These are phyloP conservation scores for Pseudozyma thailandica DNA, from an alignment of 1,284 basidiomycete species.

Conservation along the genomic window DNA sequence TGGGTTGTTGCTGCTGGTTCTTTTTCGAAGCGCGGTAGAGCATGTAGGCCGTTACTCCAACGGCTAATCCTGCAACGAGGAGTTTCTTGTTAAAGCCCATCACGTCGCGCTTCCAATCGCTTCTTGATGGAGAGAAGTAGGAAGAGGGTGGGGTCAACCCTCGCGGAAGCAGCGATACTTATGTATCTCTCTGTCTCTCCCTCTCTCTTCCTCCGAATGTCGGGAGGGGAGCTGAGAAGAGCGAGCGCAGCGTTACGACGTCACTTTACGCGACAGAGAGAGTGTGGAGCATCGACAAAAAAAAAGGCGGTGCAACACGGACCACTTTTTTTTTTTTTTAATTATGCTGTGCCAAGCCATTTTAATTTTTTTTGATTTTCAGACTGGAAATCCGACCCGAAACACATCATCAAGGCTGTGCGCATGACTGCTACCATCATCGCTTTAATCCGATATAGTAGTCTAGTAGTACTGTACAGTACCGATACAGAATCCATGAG, in stretches of 20 bases:
- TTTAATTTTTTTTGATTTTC: background rate
- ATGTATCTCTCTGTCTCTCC: background rate
- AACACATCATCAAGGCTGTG: no score
- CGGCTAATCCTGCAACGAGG: constrained; percentile 55
- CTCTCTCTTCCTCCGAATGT: no score
- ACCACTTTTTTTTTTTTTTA: constrained; percentile 7
- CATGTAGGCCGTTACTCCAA: constrained; percentile 54
- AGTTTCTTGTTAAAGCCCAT: constrained; percentile 63
- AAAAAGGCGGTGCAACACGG: constrained; percentile 27
- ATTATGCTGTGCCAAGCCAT: background rate
- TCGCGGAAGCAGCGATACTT: no score
- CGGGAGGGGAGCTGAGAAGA: no score
- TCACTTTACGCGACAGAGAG: no score
- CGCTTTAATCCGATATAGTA: no score
- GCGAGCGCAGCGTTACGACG: constrained; percentile 1
- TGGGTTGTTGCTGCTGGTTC: constrained; percentile 32
- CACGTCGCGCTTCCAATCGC: no score
- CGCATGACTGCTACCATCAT: no score
- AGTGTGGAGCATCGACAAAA: background rate
- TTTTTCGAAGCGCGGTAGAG: constrained; percentile 58
- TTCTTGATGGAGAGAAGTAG: no score
- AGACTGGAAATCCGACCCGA: background rate
- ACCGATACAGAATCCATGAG: no score
- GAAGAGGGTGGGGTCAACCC: no score
- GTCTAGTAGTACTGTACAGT: no score